A percentile compares a stretch with the other conserved stretches of the same genome.
Evolutionary conservation across 2,329 filamentous ascomycete species (phyloP).

Genomic region (Paecilomyces formosus): DNA sequence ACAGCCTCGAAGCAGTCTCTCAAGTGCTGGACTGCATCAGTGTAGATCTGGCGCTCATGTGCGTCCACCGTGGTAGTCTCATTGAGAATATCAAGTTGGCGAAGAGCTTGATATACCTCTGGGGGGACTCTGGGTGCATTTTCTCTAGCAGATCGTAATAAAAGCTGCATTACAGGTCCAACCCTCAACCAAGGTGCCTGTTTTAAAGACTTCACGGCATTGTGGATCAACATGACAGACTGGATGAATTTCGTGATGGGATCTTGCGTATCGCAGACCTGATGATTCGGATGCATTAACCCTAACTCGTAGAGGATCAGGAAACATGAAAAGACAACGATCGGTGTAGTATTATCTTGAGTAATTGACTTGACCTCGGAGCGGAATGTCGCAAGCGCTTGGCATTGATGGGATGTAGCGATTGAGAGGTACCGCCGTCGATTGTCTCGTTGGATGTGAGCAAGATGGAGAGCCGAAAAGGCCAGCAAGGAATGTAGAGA

Average conservation of each 20-base stretch:
- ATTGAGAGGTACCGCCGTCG: slow-evolving; percentile 1
- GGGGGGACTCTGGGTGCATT: background rate
- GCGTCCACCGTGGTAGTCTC: background rate
- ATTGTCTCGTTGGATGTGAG: slow-evolving; percentile 3
- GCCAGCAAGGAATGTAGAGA: slow-evolving; percentile 4
- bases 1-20: slow-evolving; percentile 1
- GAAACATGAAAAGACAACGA: slow-evolving; percentile 2
- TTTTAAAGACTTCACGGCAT: background rate
- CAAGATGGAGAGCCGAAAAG: slow-evolving; percentile 5
- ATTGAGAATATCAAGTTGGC: slow-evolving; percentile 2
- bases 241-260: slow-evolving; percentile 3
- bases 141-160: background rate
- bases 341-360: slow-evolving; percentile 1
- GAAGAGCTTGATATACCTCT: slow-evolving; percentile 1
- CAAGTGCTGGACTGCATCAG: slow-evolving; percentile 1
- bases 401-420: slow-evolving; percentile 2
- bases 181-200: background rate
- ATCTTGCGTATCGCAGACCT: slow-evolving; percentile 1
- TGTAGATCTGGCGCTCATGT: slow-evolving; percentile 1
- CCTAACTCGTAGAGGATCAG: slow-evolving; percentile 4
- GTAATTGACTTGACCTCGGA: background rate
- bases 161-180: background rate
- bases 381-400: slow-evolving; percentile 1
- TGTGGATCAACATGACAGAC: slow-evolving; percentile 1
- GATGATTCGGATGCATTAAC: slow-evolving; percentile 3